Evolutionary conservation across 2,329 filamentous ascomycete genomes (phyloP).

Genomic region (Helicocarpus griseus): DNA sequence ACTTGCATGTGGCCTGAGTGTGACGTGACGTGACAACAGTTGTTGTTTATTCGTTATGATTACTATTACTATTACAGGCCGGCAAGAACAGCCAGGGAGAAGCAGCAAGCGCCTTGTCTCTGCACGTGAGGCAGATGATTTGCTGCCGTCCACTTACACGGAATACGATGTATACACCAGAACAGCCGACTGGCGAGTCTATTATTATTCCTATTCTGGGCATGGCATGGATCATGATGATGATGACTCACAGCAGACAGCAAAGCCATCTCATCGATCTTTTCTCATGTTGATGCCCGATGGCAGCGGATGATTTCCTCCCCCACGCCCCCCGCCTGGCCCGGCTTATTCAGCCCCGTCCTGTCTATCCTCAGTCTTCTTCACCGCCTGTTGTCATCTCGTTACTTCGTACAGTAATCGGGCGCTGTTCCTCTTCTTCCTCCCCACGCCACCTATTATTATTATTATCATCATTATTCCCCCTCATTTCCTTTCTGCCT

Average conservation of each 20-base stretch:
- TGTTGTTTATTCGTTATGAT: not conserved
- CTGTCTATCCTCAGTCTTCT: not conserved
- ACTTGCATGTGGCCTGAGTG: constrained; percentile 1
- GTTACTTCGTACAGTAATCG: not conserved
- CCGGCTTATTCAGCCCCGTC: not conserved
- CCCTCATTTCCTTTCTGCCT: not conserved
- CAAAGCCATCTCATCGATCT: too few species aligned
- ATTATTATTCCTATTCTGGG: too few species aligned
- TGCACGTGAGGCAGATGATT: too few species aligned
- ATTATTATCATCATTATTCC: not conserved
- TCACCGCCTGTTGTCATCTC: not conserved
- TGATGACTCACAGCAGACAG: too few species aligned
- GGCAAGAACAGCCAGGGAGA: too few species aligned
- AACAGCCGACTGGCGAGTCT: too few species aligned
- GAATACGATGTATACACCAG: too few species aligned
- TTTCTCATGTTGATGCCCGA: not conserved
- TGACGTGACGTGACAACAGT: not conserved
- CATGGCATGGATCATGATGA: too few species aligned
- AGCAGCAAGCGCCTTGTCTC: too few species aligned
- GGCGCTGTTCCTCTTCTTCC: not conserved
- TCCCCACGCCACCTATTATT: not conserved
- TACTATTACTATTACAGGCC: too few species aligned
- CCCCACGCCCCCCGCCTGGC: not conserved
- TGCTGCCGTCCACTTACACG: too few species aligned
- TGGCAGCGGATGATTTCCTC: not conserved